Conservation (phyloP, 805 yeast species). For the Zygosaccharomyces lentus region DNA sequence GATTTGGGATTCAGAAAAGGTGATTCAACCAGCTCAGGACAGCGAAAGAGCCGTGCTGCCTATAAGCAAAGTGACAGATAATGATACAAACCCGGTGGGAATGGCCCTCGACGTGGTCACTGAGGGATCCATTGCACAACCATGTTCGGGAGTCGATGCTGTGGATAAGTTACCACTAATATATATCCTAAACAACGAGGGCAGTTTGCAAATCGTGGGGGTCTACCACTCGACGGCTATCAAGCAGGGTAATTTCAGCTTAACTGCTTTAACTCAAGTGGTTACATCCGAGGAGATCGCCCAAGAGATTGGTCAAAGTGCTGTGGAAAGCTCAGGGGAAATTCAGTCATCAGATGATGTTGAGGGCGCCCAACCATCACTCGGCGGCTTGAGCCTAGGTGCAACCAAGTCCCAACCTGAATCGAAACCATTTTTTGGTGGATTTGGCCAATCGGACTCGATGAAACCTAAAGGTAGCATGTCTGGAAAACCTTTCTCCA, state of each 20-base stretch:
- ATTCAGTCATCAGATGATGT: too few species aligned
- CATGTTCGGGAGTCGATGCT: slow-evolving; percentile 55
- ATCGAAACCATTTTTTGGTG: not conserved
- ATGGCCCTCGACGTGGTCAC: slow-evolving; percentile 56
- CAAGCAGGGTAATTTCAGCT: slow-evolving; percentile 33
- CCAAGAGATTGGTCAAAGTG: not conserved
- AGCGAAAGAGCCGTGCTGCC: slow-evolving; percentile 71
- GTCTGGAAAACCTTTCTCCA: not conserved
- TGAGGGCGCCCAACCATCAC: not conserved
- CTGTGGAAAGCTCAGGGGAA: not conserved
- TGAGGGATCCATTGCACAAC: slow-evolving; percentile 42
- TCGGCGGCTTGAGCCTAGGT: slow-evolving; percentile 1
- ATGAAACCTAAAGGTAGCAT: not conserved
- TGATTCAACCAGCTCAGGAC: slow-evolving; percentile 57
- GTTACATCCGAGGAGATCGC: not conserved
- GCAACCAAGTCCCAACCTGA: not conserved
- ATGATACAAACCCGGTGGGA: slow-evolving; percentile 71
- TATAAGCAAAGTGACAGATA: slow-evolving; percentile 56
- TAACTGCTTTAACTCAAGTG: slow-evolving; percentile 9
- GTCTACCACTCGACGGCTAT: slow-evolving; percentile 54
- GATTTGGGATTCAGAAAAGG: slow-evolving; percentile 38
- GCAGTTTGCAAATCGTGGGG: slow-evolving; percentile 60
- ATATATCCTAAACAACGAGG: slow-evolving; percentile 59
- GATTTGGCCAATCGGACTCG: not conserved
- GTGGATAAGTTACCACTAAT: slow-evolving; percentile 62